phyloP scores from a whole-genome alignment of 768 basidiomycete species.

The Mycena vitilis region DNA sequence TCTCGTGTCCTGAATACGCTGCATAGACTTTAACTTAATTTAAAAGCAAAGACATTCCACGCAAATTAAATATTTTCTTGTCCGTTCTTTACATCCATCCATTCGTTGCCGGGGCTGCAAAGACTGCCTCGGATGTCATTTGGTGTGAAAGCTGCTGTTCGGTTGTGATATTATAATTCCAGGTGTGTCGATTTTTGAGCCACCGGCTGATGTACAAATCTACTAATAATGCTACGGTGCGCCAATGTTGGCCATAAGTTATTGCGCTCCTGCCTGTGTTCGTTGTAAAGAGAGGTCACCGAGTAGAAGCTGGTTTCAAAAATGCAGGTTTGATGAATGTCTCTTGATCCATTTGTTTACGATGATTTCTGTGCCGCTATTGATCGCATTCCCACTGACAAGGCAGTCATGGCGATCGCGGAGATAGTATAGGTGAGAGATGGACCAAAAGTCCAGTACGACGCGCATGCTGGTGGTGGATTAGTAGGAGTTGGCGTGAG shows the following conservation, averaged over 20 bases:
- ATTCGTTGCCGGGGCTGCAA: slow-evolving; percentile 1
- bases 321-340: too few relatives aligned
- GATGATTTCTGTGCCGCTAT: slow-evolving; percentile 45
- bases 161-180: too few relatives aligned
- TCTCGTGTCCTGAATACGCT: slow-evolving; percentile 29
- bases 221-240: too few relatives aligned
- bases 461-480: slow-evolving; percentile 73
- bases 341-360: slow-evolving; percentile 1
- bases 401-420: slow-evolving; percentile 71
- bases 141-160: too few relatives aligned
- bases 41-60: slow-evolving; percentile 35
- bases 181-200: too few relatives aligned
- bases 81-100: slow-evolving; percentile 13
- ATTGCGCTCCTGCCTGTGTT: too few relatives aligned
- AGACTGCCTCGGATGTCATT: too few relatives aligned
- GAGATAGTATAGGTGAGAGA: slow-evolving; percentile 77
- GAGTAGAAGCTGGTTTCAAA: too few relatives aligned
- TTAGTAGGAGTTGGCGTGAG: slow-evolving; percentile 29
- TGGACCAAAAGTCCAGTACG: slow-evolving; percentile 91
- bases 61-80: slow-evolving; percentile 32
- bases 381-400: slow-evolving; percentile 69
- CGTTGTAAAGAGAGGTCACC: too few relatives aligned
- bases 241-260: too few relatives aligned
- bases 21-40: slow-evolving; percentile 34
- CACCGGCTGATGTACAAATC: too few relatives aligned